A percentile compares a stretch with the other conserved stretches of the same genome.
phyloP scores from a whole-genome alignment of 352 stramenopile genomes.

The Phytophthora capsici region DNA sequence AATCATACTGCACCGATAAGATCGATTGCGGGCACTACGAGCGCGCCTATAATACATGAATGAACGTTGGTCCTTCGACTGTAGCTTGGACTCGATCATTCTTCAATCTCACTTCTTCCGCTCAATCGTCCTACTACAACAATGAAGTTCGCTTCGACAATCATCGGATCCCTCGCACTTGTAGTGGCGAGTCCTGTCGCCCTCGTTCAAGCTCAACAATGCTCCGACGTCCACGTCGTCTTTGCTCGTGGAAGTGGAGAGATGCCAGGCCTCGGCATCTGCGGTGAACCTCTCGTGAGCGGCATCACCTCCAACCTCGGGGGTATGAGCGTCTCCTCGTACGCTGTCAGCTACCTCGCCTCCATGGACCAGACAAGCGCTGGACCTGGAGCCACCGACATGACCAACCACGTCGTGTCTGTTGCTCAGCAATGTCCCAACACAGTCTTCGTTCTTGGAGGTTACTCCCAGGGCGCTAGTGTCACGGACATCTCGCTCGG shows the following conservation, averaged over 20 bases:
- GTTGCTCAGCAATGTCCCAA: conserved; percentile 39
- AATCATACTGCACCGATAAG: conserved; percentile 25
- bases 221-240: conserved; percentile 39
- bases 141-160: conserved; percentile 24
- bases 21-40: conserved; percentile 21
- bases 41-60: too few species aligned
- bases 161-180: conserved; percentile 11
- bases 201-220: conserved; percentile 16
- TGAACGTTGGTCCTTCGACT: too few species aligned
- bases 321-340: conserved; percentile 45
- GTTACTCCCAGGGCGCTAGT: conserved; percentile 45
- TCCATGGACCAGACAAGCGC: conserved; percentile 33
- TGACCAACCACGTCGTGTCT: conserved; percentile 40
- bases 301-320: conserved; percentile 34
- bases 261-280: conserved; percentile 36
- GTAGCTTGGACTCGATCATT: conserved; percentile 10
- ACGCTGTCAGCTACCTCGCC: conserved; percentile 41
- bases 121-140: conserved; percentile 5
- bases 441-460: conserved; percentile 37
- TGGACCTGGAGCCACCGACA: conserved; percentile 37
- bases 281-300: conserved; percentile 36
- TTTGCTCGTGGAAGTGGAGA: conserved; percentile 45
- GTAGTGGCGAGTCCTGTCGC: conserved; percentile 1
- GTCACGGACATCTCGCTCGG: conserved; percentile 43
- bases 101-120: conserved; percentile 1